Percentiles rank a stretch among this genome's conserved stretches.
These are phyloP conservation scores for Mycena haematopus DNA, from an alignment of 768 basidiomycete species.

Conservation along the genomic window DNA sequence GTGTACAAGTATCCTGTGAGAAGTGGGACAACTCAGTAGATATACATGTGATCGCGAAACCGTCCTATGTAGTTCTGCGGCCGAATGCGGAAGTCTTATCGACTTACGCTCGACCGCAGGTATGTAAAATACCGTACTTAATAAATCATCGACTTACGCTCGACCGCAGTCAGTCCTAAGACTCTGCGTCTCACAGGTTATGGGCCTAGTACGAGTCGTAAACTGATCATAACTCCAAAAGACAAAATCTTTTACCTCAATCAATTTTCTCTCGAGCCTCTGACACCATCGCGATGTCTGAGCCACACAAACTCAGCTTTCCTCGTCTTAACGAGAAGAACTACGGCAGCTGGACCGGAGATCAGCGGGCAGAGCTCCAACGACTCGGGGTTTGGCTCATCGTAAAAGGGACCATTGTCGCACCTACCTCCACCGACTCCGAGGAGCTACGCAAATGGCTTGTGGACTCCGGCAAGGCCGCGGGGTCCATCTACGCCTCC, in stretches of 20 bases:
- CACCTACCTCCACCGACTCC: neutral
- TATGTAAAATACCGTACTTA: neutral
- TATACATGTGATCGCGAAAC: conserved; percentile 17
- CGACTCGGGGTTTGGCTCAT: conserved; percentile 17
- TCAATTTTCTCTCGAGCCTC: neutral
- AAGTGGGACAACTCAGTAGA: too few species aligned
- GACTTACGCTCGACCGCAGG: conserved; percentile 22
- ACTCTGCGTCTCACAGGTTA: conserved; percentile 22
- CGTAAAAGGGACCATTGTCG: conserved; percentile 11
- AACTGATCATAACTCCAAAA: conserved; percentile 1
- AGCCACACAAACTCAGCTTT: conserved; percentile 3
- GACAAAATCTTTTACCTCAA: conserved; percentile 1
- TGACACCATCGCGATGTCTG: conserved; percentile 9
- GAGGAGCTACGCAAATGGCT: conserved; percentile 7
- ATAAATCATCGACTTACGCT: conserved; percentile 20
- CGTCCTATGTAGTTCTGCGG: conserved; percentile 1
- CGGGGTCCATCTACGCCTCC: conserved; percentile 31
- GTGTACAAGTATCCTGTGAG: conserved; percentile 68
- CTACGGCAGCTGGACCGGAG: conserved; percentile 8
- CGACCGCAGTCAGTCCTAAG: conserved; percentile 13
- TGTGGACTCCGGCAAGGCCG: conserved; percentile 25
- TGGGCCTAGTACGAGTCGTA: conserved; percentile 7
- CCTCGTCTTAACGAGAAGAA: conserved; percentile 19
- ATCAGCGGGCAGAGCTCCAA: conserved; percentile 18
- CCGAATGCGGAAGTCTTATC: conserved; percentile 6